These are phyloP conservation scores for Clarireedia sp. DNA, from an alignment of 2,329 filamentous ascomycete species.

Conservation along the genomic window DNA sequence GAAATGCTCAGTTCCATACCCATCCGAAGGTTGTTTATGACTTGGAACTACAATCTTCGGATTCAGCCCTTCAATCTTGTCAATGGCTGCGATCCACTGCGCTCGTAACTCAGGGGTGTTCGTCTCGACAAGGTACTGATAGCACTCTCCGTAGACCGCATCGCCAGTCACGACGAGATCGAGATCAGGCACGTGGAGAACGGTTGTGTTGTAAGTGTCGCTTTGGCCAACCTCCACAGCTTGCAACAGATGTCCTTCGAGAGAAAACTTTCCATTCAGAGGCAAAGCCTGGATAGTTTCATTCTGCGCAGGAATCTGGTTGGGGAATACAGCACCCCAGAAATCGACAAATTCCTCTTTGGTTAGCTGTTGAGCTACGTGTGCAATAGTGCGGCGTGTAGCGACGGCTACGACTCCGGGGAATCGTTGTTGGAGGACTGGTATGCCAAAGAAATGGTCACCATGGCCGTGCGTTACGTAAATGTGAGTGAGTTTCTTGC, in stretches of 20 bases:
- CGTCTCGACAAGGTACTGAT: conserved; percentile 30
- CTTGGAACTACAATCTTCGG: conserved; percentile 28
- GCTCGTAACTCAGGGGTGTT: conserved; percentile 22
- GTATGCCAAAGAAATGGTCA: conserved; percentile 34
- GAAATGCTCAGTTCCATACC: conserved; percentile 23
- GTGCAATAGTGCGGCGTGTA: not conserved
- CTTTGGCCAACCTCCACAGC: conserved; percentile 24
- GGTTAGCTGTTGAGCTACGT: not conserved
- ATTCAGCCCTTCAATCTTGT: conserved; percentile 25
- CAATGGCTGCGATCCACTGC: conserved; percentile 28
- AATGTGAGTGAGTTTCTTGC: conserved; percentile 28
- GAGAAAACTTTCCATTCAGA: not conserved
- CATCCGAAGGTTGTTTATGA: conserved; percentile 23
- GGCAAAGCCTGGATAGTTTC: not conserved
- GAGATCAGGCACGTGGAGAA: conserved; percentile 28
- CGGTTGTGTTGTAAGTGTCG: conserved; percentile 27
- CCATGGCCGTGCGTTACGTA: conserved; percentile 36
- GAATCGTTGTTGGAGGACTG: conserved; percentile 26
- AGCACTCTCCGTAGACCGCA: conserved; percentile 30
- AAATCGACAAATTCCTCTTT: not conserved
- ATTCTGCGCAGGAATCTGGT: conserved; percentile 1
- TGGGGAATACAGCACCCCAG: not conserved
- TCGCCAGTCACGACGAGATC: conserved; percentile 30
- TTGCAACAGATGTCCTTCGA: not conserved
- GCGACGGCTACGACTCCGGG: conserved; percentile 16